Evolutionary conservation across 768 basidiomycete genomes (phyloP).

Genomic region (Kwoniella heveanensis): DNA sequence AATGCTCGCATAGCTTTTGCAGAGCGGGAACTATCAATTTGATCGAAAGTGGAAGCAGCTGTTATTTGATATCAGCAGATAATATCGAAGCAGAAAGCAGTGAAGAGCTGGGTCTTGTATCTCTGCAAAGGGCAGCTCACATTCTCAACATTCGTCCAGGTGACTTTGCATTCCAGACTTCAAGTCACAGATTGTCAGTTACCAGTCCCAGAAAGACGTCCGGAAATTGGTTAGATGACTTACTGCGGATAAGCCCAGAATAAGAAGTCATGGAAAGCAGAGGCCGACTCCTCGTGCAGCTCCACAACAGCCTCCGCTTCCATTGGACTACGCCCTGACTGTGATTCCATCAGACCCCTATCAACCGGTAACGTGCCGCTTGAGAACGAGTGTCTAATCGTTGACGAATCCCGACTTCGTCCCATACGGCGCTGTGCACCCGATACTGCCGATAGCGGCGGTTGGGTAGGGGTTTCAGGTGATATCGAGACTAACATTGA

Average conservation of each 20-base stretch:
- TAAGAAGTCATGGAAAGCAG: constrained; percentile 88
- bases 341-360: not conserved
- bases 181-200: constrained; percentile 2
- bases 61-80: too few species aligned
- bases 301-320: constrained; percentile 76
- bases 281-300: constrained; percentile 86
- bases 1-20: constrained; percentile 78
- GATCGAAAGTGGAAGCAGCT: constrained; percentile 77
- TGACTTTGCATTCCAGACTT: constrained; percentile 78
- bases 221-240: constrained; percentile 43
- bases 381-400: constrained; percentile 38
- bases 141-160: constrained; percentile 92
- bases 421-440: not conserved
- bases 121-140: too few species aligned
- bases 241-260: constrained; percentile 93
- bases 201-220: not conserved
- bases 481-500: not conserved
- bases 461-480: not conserved
- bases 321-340: too few species aligned
- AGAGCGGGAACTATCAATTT: constrained; percentile 82
- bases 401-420: constrained; percentile 17
- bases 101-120: not conserved
- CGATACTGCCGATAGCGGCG: not conserved
- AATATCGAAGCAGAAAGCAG: not conserved
- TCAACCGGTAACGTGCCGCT: not conserved